Percentiles rank a stretch among this genome's conserved stretches.
phyloP scores from a whole-genome alignment of 2,329 filamentous ascomycete genomes.

The Dissoconium aciculare region DNA sequence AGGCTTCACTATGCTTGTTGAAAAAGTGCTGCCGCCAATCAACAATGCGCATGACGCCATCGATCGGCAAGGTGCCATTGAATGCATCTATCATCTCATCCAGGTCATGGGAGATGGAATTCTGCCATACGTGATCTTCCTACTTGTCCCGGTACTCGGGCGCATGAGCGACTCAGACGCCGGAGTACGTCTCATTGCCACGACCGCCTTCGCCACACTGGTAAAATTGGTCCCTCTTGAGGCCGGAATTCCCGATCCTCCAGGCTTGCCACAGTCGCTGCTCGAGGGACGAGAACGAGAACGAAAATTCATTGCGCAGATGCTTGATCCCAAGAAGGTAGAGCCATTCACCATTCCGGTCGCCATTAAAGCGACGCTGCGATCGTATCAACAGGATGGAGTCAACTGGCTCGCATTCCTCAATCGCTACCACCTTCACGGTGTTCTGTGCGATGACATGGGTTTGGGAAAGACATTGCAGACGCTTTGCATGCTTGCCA shows the following conservation, averaged over 20 bases:
- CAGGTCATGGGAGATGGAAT: slow-evolving; percentile 96
- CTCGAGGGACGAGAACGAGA: slow-evolving; percentile 85
- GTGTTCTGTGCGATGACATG: slow-evolving; percentile 98
- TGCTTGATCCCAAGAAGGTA: slow-evolving; percentile 92
- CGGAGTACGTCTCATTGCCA: slow-evolving; percentile 84
- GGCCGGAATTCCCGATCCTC: slow-evolving; percentile 91
- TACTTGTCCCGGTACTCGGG: slow-evolving; percentile 90
- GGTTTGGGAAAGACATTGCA: slow-evolving; percentile 95
- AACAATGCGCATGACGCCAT: slow-evolving; percentile 79
- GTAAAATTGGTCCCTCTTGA: slow-evolving; percentile 95
- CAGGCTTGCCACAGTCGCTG: slow-evolving; percentile 75
- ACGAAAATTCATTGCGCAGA: slow-evolving; percentile 89
- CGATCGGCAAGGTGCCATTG: slow-evolving; percentile 82
- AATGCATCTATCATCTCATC: slow-evolving; percentile 92
- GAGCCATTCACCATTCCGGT: slow-evolving; percentile 89
- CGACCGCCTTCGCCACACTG: slow-evolving; percentile 89
- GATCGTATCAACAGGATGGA: slow-evolving; percentile 95
- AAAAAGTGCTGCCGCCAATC: slow-evolving; percentile 82
- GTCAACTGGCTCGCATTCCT: slow-evolving; percentile 98
- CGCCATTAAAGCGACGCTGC: slow-evolving; percentile 88
- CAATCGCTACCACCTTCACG: slow-evolving; percentile 94
- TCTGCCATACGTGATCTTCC: slow-evolving; percentile 93
- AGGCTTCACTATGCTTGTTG: slow-evolving; percentile 89
- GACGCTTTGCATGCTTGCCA: slow-evolving; percentile 94
- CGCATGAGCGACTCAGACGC: slow-evolving; percentile 98